Percentiles rank a stretch among this genome's conserved stretches.
Evolutionary conservation across 1,284 basidiomycete genomes (phyloP).

Genomic region (Neotropicomus parvogracilis): DNA sequence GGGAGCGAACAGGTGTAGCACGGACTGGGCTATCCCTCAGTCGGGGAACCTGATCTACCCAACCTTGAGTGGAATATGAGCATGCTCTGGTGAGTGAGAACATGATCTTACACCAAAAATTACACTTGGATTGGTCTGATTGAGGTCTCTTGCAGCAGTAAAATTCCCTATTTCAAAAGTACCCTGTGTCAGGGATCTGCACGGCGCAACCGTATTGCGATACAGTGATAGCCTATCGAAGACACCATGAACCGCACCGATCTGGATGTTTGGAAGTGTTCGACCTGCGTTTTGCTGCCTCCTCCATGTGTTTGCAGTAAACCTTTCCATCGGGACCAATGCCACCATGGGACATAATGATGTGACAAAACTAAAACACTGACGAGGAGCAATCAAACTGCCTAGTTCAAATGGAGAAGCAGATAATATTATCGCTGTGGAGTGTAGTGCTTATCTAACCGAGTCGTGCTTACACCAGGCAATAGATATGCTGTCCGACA

Average conservation of each 20-base stretch:
- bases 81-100: neutral
- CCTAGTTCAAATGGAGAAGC: too few relatives aligned
- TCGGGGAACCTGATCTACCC: constrained; percentile 19
- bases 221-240: too few relatives aligned
- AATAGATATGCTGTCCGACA: neutral
- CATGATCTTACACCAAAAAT: constrained; percentile 23
- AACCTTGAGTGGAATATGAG: constrained; percentile 11
- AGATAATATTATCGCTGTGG: too few relatives aligned
- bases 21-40: neutral
- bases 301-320: constrained; percentile 27
- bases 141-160: constrained; percentile 25
- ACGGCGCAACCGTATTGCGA: neutral
- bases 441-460: constrained; percentile 29
- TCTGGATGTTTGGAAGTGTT: constrained; percentile 18
- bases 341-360: constrained; percentile 18
- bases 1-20: constrained; percentile 1
- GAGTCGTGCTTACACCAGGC: too few relatives aligned
- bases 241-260: constrained; percentile 19
- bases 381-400: too few relatives aligned
- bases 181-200: constrained; percentile 7
- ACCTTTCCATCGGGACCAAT: constrained; percentile 18
- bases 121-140: constrained; percentile 15
- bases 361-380: neutral
- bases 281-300: constrained; percentile 25
- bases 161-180: constrained; percentile 18